Conservation (phyloP, 495 filamentous ascomycete genomes). For the Xylaria palmicola region DNA sequence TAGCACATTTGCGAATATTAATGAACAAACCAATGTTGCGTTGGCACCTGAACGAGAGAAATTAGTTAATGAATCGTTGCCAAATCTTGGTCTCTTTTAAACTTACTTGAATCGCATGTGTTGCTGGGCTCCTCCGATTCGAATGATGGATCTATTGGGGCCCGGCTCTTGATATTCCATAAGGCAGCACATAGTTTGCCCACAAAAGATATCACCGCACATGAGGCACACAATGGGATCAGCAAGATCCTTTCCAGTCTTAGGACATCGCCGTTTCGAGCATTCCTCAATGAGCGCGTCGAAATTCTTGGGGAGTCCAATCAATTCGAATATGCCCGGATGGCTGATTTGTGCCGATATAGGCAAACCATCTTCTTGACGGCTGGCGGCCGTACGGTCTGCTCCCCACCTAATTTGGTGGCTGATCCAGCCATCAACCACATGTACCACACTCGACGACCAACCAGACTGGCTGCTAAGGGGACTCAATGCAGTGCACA, state of each 20-base stretch:
- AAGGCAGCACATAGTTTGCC: constrained; percentile 87
- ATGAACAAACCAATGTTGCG: constrained; percentile 87
- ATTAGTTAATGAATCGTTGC: constrained; percentile 20
- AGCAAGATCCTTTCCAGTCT: constrained; percentile 80
- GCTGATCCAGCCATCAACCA: constrained; percentile 77
- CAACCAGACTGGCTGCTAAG: constrained; percentile 41
- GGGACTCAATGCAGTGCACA: constrained; percentile 56
- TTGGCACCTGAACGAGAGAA: constrained; percentile 65
- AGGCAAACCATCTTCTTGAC: constrained; percentile 19
- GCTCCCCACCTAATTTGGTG: constrained; percentile 50
- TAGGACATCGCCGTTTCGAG: constrained; percentile 80
- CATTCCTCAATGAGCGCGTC: constrained; percentile 92
- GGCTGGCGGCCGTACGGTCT: background rate
- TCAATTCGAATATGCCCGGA: constrained; percentile 88
- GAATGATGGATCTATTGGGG: constrained; percentile 31
- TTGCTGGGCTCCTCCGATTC: constrained; percentile 82
- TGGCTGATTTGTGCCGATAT: constrained; percentile 62
- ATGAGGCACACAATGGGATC: constrained; percentile 92
- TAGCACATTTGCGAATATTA: constrained; percentile 91
- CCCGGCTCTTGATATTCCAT: constrained; percentile 51
- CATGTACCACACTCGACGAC: constrained; percentile 31
- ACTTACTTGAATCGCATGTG: constrained; percentile 78
- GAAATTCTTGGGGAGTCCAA: constrained; percentile 87
- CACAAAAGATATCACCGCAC: constrained; percentile 94
- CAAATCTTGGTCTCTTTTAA: background rate